phyloP scores from a whole-genome alignment of 2,329 filamentous ascomycete genomes.

The Tolypocladium amazonense region DNA sequence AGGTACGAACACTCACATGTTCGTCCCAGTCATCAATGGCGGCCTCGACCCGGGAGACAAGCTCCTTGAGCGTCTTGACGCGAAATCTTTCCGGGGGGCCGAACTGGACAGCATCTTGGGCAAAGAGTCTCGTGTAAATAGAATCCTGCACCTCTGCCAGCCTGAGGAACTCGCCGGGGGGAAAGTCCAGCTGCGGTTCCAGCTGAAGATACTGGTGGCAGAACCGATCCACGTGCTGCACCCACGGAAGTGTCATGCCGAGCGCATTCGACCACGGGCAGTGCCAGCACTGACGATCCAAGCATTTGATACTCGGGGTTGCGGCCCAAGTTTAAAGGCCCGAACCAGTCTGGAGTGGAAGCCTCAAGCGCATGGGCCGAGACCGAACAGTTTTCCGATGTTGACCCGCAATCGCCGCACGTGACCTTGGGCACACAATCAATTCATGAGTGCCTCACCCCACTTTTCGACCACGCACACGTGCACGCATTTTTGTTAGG shows the following conservation, averaged over 20 bases:
- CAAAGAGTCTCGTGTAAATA: slow-evolving; percentile 58
- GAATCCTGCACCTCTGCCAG: slow-evolving; percentile 51
- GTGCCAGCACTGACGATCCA: neutral
- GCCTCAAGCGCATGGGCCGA: too few species aligned
- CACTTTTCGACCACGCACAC: neutral
- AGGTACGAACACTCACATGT: slow-evolving; percentile 61
- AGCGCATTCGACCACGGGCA: neutral
- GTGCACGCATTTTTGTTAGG: slow-evolving; percentile 22
- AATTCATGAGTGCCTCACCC: neutral
- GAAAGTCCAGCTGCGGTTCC: slow-evolving; percentile 54
- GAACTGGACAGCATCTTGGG: slow-evolving; percentile 40
- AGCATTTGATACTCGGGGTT: neutral
- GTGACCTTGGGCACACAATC: neutral
- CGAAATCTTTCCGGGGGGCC: slow-evolving; percentile 61
- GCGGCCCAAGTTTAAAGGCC: neutral
- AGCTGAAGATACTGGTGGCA: slow-evolving; percentile 73
- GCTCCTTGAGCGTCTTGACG: slow-evolving; percentile 59
- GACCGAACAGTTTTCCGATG: neutral
- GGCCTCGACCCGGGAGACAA: slow-evolving; percentile 59
- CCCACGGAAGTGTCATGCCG: slow-evolving; percentile 3
- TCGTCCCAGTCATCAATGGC: slow-evolving; percentile 73
- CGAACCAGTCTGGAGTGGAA: neutral
- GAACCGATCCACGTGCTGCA: slow-evolving; percentile 35
- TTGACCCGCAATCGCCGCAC: neutral
- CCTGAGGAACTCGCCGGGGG: slow-evolving; percentile 46